A percentile compares a stretch with the other conserved stretches of the same genome.
Conservation (phyloP, 1,284 basidiomycete genomes). For the Apiotrichum brassicae region DNA sequence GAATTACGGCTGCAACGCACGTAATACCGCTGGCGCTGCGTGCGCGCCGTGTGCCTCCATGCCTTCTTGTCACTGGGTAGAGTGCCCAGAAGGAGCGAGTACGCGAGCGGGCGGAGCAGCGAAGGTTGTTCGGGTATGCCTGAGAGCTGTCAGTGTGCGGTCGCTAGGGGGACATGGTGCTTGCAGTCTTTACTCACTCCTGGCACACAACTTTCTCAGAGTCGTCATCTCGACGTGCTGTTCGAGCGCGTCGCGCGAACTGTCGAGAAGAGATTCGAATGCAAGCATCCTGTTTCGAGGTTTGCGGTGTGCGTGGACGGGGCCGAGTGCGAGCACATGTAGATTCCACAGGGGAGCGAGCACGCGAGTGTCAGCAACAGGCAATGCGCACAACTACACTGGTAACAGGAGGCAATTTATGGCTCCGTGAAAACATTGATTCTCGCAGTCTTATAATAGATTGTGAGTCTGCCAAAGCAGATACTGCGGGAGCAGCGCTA, state of each 20-base stretch:
- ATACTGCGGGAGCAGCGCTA: no score
- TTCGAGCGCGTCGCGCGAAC: constrained; percentile 27
- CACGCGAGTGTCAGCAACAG: no score
- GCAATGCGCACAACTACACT: no score
- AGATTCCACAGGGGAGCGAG: no score
- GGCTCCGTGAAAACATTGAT: no score
- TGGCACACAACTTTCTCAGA: constrained; percentile 34
- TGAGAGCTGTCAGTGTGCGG: constrained; percentile 7
- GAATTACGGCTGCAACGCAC: constrained; percentile 17
- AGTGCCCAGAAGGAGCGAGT: constrained; percentile 37
- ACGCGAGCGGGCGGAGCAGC: constrained; percentile 42
- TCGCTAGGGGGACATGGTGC: no score
- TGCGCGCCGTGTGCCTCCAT: constrained; percentile 29
- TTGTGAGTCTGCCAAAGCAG: no score
- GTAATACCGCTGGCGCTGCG: constrained; percentile 32
- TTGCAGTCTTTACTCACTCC: constrained; percentile 7
- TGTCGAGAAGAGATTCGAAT: constrained; percentile 41
- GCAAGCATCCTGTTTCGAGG: constrained; percentile 30
- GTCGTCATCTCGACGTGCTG: constrained; percentile 30
- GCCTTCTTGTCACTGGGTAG: constrained; percentile 30
- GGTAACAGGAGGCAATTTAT: no score
- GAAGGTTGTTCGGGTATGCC: constrained; percentile 43
- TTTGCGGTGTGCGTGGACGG: not conserved
- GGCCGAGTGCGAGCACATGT: no score
- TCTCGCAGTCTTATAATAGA: no score